Evolutionary conservation across 2,329 filamentous ascomycete species (phyloP), one percentile per base, ranked within the genome.

Genomic region (Talaromyces sp.): DNA sequence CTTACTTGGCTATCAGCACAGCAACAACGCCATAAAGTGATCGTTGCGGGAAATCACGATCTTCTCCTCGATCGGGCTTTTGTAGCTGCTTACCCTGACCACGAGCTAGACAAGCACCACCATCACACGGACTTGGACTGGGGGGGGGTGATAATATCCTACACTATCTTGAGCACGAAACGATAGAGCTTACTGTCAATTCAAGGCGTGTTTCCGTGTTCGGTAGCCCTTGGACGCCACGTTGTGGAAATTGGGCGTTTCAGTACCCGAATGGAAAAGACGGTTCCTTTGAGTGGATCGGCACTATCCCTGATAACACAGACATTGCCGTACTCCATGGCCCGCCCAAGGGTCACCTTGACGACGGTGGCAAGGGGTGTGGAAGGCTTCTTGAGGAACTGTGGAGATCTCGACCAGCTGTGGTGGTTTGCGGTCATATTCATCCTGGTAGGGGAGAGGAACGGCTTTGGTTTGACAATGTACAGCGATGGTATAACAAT

Each of bases 31-130:
- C 65, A 77, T 67, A 82, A 82, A 64, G 69, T 81, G 48, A 71
- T 80, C 4, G 67, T 82, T 6, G 79, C 74, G 17, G 80, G 79
- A 3, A 82, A 81, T 57, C 79, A 81, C 60, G 78, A 81, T 56
- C 57, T 76, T 6, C 46, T 66, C 3, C 62, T 71, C 9, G 65
- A 69, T 43, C 32, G 59, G 21, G 26, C 59, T 3, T 52, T 58
- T 41, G 53, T 60, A 17, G 50, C 29, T 21, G 57, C 50, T n/a
- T 65, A 65, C 58, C 50, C 62, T 9, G 52, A 59, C 14, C 59
- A 58, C n/a, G 57, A 56, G 46, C 60, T 51, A 19, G 59, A 63
- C 52, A 54, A 48, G 26, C 11, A 32, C 31, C 31, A 32, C 11
- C 31, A 11, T 10, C 57, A 59, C 26, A 32, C 56, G 11, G 63